Evolutionary conservation across 495 filamentous ascomycete genomes (phyloP).

Genomic region (Xylaria bambusicola): DNA sequence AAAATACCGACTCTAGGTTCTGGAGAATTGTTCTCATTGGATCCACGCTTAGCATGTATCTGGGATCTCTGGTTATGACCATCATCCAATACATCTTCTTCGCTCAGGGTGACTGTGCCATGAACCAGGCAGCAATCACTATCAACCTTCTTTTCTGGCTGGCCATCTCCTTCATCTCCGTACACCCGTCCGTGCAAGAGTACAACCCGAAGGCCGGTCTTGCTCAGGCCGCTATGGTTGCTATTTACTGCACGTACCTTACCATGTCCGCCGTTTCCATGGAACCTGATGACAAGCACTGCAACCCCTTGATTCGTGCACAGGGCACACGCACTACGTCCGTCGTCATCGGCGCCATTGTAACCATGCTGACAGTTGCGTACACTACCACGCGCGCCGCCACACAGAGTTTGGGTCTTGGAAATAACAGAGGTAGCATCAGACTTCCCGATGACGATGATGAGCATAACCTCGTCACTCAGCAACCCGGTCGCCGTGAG

Average conservation of each 20-base stretch:
- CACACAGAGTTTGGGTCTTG: conserved; percentile 86
- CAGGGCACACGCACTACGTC: conserved; percentile 87
- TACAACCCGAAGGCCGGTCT: conserved; percentile 91
- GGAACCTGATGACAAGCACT: conserved; percentile 93
- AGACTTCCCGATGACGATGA: conserved; percentile 68
- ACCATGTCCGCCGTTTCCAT: conserved; percentile 98
- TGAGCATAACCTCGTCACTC: conserved; percentile 85
- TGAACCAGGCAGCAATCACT: conserved; percentile 83
- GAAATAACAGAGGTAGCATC: conserved; percentile 61
- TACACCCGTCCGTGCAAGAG: conserved; percentile 88
- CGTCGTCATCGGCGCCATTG: conserved; percentile 86
- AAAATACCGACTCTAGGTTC: conserved; percentile 76
- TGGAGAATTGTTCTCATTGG: conserved; percentile 89
- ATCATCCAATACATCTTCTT: conserved; percentile 98
- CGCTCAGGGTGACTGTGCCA: conserved; percentile 75
- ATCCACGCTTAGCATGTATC: conserved; percentile 92
- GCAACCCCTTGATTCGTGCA: conserved; percentile 90
- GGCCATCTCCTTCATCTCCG: conserved; percentile 76
- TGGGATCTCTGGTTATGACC: conserved; percentile 87
- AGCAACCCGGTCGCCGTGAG: conserved; percentile 82
- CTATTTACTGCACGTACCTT: conserved; percentile 96
- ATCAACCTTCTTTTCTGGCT: conserved; percentile 87
- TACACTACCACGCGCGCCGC: conserved; percentile 97
- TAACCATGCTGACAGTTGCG: conserved; percentile 95
- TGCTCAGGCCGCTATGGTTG: conserved; percentile 96